These are phyloP conservation scores for Pharus latifolius DNA, from an alignment of 176 grass and related monocot genomes.

Conservation along the genomic window DNA sequence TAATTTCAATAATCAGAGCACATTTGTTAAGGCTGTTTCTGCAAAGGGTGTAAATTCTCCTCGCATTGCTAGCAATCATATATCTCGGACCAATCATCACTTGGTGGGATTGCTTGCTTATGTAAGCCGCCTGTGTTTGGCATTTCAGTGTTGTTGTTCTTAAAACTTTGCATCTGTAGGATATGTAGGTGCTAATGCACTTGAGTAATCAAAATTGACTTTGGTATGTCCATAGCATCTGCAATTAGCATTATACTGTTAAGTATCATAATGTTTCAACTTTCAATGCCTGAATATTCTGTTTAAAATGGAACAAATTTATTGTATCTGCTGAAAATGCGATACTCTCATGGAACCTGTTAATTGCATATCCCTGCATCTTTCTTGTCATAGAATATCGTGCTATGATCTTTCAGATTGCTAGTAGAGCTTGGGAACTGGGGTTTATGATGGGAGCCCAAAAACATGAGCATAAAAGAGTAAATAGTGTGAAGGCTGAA, in stretches of 20 bases:
- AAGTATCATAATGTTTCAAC: background rate
- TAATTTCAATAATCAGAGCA: conserved; percentile 59
- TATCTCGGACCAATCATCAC: conserved; percentile 68
- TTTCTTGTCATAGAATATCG: background rate
- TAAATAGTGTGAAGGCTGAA: background rate
- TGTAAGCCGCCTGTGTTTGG: conserved; percentile 43
- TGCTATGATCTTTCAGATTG: background rate
- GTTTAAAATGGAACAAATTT: background rate
- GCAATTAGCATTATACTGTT: background rate
- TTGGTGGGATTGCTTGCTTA: conserved; percentile 70
- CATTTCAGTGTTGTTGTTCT: background rate
- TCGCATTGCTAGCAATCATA: conserved; percentile 49
- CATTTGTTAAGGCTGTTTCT: conserved; percentile 31
- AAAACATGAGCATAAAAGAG: background rate
- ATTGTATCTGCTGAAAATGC: background rate
- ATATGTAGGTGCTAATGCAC: background rate
- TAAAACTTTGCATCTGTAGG: background rate
- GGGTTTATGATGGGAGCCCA: background rate
- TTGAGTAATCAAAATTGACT: background rate
- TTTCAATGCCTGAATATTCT: background rate
- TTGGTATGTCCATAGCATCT: background rate
- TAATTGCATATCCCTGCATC: background rate
- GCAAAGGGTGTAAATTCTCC: conserved; percentile 49
- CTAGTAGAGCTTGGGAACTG: background rate
- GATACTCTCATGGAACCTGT: background rate